Evolutionary conservation across 345 rosid genomes (phyloP).

Genomic region (Eucalyptus regnans): DNA sequence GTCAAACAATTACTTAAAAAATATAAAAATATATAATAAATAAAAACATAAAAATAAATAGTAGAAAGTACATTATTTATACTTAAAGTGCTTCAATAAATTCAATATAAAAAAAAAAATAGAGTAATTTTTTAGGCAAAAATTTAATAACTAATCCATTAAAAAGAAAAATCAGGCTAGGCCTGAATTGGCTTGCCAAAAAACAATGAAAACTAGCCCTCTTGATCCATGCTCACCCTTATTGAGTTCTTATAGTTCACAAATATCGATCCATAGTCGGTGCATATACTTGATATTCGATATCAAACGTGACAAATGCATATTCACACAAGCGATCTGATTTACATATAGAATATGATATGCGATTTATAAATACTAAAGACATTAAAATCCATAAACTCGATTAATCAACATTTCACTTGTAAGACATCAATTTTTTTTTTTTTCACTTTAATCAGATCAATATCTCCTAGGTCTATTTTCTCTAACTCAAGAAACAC

Average conservation of each 20-base stretch:
- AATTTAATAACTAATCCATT: too few species aligned
- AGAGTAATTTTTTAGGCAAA: too few species aligned
- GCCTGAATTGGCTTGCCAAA: too few species aligned
- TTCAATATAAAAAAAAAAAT: too few species aligned
- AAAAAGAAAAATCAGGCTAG: too few species aligned
- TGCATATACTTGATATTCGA: not conserved
- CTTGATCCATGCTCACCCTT: not conserved
- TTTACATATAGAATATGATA: not conserved
- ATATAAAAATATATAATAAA: too few species aligned
- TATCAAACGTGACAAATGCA: not conserved
- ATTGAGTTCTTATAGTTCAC: not conserved
- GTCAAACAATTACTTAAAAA: too few species aligned
- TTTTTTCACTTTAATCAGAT: not conserved
- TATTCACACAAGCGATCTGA: not conserved
- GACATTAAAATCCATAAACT: not conserved
- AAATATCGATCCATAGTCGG: not conserved
- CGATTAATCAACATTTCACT: not conserved
- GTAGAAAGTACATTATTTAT: too few species aligned
- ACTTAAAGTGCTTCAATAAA: too few species aligned
- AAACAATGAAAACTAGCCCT: too few species aligned
- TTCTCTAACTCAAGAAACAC: too few species aligned
- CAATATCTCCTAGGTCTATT: not conserved
- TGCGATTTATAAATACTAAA: not conserved
- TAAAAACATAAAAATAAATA: too few species aligned
- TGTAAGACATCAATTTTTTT: not conserved